phyloP scores from a whole-genome alignment of 208 protist species.

The Leishmania tropica region DNA sequence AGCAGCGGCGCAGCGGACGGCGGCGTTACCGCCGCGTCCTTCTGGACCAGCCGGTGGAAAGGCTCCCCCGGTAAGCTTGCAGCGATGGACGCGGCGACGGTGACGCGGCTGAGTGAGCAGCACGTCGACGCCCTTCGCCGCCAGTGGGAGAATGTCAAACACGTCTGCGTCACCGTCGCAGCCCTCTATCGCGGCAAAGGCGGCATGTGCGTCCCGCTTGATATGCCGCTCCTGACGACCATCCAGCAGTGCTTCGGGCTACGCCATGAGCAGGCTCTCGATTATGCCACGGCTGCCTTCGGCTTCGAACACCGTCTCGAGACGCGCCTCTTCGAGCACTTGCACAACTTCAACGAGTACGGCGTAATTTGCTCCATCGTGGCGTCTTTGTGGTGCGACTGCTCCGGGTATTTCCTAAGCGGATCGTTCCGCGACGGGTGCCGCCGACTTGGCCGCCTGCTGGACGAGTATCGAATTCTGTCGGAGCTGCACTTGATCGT shows the following conservation, averaged over 20 bases:
- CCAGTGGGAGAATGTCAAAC: conserved; percentile 85
- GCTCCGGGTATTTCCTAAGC: conserved; percentile 66
- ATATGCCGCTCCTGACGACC: conserved; percentile 55
- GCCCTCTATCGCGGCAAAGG: conserved; percentile 80
- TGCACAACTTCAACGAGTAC: conserved; percentile 68
- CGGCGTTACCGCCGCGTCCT: conserved; percentile 7
- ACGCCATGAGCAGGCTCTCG: conserved; percentile 38
- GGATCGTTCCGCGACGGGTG: conserved; percentile 58
- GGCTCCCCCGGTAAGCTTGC: conserved; percentile 26
- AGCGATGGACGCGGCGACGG: conserved; percentile 25
- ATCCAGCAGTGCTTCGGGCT: conserved; percentile 84
- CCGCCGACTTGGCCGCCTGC: conserved; percentile 43
- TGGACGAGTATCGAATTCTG: conserved; percentile 79
- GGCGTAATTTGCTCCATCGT: conserved; percentile 60
- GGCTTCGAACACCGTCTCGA: conserved; percentile 76
- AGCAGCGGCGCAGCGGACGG: conserved; percentile 1
- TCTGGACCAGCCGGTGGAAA: conserved; percentile 36
- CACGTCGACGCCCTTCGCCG: conserved; percentile 46
- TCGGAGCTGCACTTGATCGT: conserved; percentile 76
- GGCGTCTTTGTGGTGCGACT: conserved; percentile 80
- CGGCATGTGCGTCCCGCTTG: conserved; percentile 60
- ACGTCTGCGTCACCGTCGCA: conserved; percentile 67
- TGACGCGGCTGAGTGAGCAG: conserved; percentile 26
- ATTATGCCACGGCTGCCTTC: conserved; percentile 81
- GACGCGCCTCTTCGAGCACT: conserved; percentile 51